Conservation (phyloP, 805 yeast species). For the Candida anglica region DNA sequence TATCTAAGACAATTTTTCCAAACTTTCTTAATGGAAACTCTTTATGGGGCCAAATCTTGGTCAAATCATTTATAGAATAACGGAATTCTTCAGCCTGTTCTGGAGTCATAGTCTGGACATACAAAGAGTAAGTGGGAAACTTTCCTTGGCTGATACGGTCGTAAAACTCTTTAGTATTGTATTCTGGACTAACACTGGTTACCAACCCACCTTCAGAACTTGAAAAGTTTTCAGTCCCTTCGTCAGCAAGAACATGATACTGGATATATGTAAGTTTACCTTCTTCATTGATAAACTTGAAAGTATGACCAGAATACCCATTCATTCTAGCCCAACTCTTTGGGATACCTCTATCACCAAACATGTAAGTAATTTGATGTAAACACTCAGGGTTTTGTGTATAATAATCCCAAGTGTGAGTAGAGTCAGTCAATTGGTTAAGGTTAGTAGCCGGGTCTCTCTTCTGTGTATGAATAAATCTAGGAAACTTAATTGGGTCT, state of each 20-base stretch:
- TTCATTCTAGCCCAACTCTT: slow-evolving; percentile 51
- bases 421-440: slow-evolving; percentile 43
- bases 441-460: slow-evolving; percentile 59
- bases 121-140: slow-evolving; percentile 48
- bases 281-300: slow-evolving; percentile 50
- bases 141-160: slow-evolving; percentile 46
- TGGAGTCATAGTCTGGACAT: slow-evolving; percentile 57
- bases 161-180: slow-evolving; percentile 33
- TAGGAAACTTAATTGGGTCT: slow-evolving; percentile 62
- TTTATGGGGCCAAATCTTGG: slow-evolving; percentile 56
- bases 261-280: slow-evolving; percentile 53
- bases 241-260: slow-evolving; percentile 49
- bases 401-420: slow-evolving; percentile 56
- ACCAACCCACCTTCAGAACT: slow-evolving; percentile 44
- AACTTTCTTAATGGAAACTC: slow-evolving; percentile 52
- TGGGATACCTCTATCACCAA: slow-evolving; percentile 62
- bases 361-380: slow-evolving; percentile 55
- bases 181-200: slow-evolving; percentile 50
- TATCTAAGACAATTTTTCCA: slow-evolving; percentile 52
- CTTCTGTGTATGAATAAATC: slow-evolving; percentile 67
- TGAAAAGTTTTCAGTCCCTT: slow-evolving; percentile 44
- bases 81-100: slow-evolving; percentile 50
- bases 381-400: slow-evolving; percentile 51
- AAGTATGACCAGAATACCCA: slow-evolving; percentile 65
- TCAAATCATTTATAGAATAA: slow-evolving; percentile 49